Conservation (phyloP, 2,329 filamentous ascomycete genomes). For the Trichoderma koningii region DNA sequence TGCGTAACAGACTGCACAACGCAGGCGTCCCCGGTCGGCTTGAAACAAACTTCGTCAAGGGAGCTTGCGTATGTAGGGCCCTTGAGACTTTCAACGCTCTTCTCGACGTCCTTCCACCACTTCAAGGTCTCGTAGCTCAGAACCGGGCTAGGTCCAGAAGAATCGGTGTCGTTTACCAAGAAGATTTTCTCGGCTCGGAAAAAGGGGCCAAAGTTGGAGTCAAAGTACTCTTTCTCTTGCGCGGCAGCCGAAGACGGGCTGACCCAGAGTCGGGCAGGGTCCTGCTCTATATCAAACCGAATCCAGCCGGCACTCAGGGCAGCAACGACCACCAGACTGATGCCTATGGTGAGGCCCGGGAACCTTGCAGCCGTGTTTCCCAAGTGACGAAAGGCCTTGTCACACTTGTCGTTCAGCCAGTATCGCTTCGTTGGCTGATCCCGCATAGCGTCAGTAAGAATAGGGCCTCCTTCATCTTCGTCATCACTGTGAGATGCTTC, state of each 20-base stretch:
- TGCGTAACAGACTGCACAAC: constrained; percentile 91
- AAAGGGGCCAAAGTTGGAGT: constrained; percentile 90
- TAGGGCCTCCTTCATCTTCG: constrained; percentile 82
- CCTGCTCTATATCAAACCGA: constrained; percentile 82
- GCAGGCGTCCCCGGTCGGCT: constrained; percentile 84
- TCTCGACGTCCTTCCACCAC: constrained; percentile 95
- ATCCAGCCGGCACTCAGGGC: constrained; percentile 86
- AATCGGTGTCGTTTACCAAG: constrained; percentile 79
- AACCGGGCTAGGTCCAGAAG: constrained; percentile 69
- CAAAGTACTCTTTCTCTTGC: constrained; percentile 91
- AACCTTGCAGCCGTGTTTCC: constrained; percentile 81
- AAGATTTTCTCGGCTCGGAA: constrained; percentile 94
- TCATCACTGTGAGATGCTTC: constrained; percentile 84
- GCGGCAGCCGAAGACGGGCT: constrained; percentile 88
- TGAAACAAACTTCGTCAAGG: constrained; percentile 87
- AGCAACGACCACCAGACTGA: constrained; percentile 72
- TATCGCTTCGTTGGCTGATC: constrained; percentile 81
- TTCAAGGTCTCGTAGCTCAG: constrained; percentile 82
- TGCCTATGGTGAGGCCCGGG: constrained; percentile 77
- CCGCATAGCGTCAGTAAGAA: constrained; percentile 73
- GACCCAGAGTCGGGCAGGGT: constrained; percentile 95
- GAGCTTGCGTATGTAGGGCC: constrained; percentile 68
- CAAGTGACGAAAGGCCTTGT: constrained; percentile 75
- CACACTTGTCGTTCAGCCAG: constrained; percentile 78
- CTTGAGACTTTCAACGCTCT: constrained; percentile 70